Evolutionary conservation across 345 rosid species (phyloP), one percentile per base, ranked within the genome.

Genomic region (Brassica cretica): DNA sequence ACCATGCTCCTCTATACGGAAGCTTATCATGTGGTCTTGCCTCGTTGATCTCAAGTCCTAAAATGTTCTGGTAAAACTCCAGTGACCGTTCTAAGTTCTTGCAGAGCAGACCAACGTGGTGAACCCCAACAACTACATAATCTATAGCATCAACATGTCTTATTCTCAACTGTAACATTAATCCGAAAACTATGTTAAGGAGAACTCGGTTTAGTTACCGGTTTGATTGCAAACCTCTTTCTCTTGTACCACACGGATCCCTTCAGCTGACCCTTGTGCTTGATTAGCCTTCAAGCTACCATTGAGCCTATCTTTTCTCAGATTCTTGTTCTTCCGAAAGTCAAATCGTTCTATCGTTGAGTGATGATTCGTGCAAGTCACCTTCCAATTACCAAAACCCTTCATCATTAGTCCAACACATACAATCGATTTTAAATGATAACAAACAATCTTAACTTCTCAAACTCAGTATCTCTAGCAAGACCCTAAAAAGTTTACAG

Each of bases 11-110:
- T 68, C 93, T 88, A 32, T 94, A 89, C 0, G 97, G 98, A 78
- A 94, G 93, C 87, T 91, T 94, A 78, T 91, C 93, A 27, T 94
- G 83, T 18, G 99, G 99, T 80, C 99, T 90, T 71, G 91, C 97
- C 84, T 92, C 93, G 4, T 92, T 95, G 76, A 91, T 89, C 83
- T 95, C 94, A 60, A 92, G 97, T 21, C 98, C 97, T 64, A 92
- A 76, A 66, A 92, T 82, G 61, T 87, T 88, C 84, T 92, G 90
- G 80, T 95, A 95, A 82, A 89, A 95, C 44, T 90, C 91, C 1
- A 95, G 89, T 3, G 99, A 95, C 73, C 90, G 84, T 75, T 93
- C 98, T 2, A 95, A 87, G 84, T 89, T 89, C 67, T 89, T 85
- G 37, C 99, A 91, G 32, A 95, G 89, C 37, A 95, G 74, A 66